Evolutionary conservation across 371 early-diverging fungal genomes (phyloP).

Genomic region (Zopfochytrium polystomum): DNA sequence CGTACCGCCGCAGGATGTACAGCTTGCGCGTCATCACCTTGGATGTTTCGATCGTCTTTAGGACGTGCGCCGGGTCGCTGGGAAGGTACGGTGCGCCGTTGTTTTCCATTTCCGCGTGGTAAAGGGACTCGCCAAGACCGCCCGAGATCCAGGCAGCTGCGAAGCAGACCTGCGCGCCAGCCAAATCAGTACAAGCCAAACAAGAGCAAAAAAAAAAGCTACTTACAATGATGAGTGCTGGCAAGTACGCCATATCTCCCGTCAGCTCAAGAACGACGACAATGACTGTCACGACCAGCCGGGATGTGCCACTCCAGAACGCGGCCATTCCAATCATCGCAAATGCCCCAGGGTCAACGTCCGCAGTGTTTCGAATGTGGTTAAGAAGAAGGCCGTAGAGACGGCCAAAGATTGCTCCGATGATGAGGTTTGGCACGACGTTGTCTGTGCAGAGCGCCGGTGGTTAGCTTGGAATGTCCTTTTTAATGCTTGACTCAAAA

Average conservation of each 20-base stretch:
- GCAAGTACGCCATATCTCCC: slow-evolving; percentile 28
- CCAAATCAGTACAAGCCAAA: no score
- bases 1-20: neutral
- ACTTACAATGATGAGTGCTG: slow-evolving; percentile 30
- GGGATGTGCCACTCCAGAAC: slow-evolving; percentile 36
- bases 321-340: slow-evolving; percentile 34
- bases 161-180: neutral
- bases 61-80: slow-evolving; percentile 20
- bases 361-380: slow-evolving; percentile 11
- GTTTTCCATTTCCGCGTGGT: slow-evolving; percentile 38
- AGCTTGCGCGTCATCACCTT: slow-evolving; percentile 16
- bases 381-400: slow-evolving; percentile 29
- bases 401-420: slow-evolving; percentile 36
- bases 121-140: slow-evolving; percentile 28
- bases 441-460: slow-evolving; percentile 14
- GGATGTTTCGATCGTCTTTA: slow-evolving; percentile 18
- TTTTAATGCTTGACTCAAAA: neutral
- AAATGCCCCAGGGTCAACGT: slow-evolving; percentile 32
- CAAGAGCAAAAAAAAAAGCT: neutral
- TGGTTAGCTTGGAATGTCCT: slow-evolving; percentile 19
- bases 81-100: slow-evolving; percentile 33
- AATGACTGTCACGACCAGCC: slow-evolving; percentile 32
- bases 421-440: slow-evolving; percentile 42
- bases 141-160: slow-evolving; percentile 12
- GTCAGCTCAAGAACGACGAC: slow-evolving; percentile 35